These are phyloP conservation scores for Agrocybe chaxingu DNA, from an alignment of 768 basidiomycete genomes.

Conservation along the genomic window DNA sequence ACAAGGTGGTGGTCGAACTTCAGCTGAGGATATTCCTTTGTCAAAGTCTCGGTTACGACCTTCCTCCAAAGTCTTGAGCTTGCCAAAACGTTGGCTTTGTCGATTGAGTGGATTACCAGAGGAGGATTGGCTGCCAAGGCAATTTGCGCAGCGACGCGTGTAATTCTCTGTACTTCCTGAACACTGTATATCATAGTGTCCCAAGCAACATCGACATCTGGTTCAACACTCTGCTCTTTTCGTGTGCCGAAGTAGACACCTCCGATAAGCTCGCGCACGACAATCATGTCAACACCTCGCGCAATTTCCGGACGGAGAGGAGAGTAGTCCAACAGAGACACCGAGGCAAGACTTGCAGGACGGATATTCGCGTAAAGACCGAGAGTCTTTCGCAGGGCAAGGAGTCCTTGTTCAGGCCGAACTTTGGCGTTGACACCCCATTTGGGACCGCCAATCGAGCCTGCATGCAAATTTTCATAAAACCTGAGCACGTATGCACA, in stretches of 20 bases:
- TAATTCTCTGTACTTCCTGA: slow-evolving; percentile 89
- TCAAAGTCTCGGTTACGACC: slow-evolving; percentile 82
- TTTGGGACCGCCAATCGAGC: slow-evolving; percentile 97
- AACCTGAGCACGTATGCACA: slow-evolving; percentile 1
- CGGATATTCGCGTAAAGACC: slow-evolving; percentile 84
- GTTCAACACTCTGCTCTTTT: slow-evolving; percentile 75
- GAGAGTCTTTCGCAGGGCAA: slow-evolving; percentile 84
- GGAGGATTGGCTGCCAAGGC: slow-evolving; percentile 83
- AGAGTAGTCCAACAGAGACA: slow-evolving; percentile 81
- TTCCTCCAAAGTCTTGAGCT: slow-evolving; percentile 93
- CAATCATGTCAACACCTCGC: slow-evolving; percentile 85
- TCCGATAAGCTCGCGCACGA: slow-evolving; percentile 94
- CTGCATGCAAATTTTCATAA: slow-evolving; percentile 34
- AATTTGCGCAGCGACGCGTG: slow-evolving; percentile 92
- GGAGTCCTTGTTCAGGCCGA: slow-evolving; percentile 90
- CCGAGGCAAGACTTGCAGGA: slow-evolving; percentile 91
- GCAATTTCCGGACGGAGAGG: slow-evolving; percentile 87
- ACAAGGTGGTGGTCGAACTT: slow-evolving; percentile 89
- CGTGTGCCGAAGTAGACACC: slow-evolving; percentile 94
- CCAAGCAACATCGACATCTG: slow-evolving; percentile 71
- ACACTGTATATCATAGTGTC: slow-evolving; percentile 95
- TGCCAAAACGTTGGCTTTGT: slow-evolving; percentile 98
- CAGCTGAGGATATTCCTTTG: slow-evolving; percentile 85
- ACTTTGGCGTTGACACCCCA: slow-evolving; percentile 91
- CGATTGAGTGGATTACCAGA: slow-evolving; percentile 86